Percentiles rank a stretch among this genome's conserved stretches.
These are phyloP conservation scores for Sporothrix pallida DNA, from an alignment of 2,329 filamentous ascomycete genomes.

Conservation along the genomic window DNA sequence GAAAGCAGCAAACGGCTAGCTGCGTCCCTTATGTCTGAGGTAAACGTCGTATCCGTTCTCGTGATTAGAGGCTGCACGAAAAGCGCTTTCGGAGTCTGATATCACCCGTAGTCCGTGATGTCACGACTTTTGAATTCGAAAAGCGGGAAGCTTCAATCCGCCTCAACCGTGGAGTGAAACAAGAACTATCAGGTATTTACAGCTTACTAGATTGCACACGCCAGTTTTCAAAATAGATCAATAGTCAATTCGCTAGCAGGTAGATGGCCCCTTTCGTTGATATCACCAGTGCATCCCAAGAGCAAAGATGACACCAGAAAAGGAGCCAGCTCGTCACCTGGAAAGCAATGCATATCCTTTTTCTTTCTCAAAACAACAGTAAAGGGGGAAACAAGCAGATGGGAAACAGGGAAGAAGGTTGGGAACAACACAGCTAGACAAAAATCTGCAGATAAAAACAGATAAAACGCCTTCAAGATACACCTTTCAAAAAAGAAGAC, in stretches of 20 bases:
- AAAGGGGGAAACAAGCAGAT: neutral
- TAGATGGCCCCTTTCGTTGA: neutral
- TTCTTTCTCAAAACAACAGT: neutral
- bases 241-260: neutral
- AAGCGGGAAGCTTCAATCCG: neutral
- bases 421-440: neutral
- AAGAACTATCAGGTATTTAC: no score
- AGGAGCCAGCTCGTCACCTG: neutral
- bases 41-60: neutral
- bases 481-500: neutral
- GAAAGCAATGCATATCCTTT: neutral
- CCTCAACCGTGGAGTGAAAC: no score
- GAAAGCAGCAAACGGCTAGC: neutral
- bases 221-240: neutral
- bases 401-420: neutral
- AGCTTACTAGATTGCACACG: neutral
- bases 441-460: neutral
- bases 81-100: neutral
- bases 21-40: neutral
- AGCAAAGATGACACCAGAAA: neutral
- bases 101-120: neutral
- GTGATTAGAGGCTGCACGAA: neutral
- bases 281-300: neutral
- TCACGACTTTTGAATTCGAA: neutral
- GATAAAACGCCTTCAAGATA: constrained; percentile 25